Evolutionary conservation across 768 basidiomycete genomes (phyloP).

Genomic region (Suillus tomentosus): DNA sequence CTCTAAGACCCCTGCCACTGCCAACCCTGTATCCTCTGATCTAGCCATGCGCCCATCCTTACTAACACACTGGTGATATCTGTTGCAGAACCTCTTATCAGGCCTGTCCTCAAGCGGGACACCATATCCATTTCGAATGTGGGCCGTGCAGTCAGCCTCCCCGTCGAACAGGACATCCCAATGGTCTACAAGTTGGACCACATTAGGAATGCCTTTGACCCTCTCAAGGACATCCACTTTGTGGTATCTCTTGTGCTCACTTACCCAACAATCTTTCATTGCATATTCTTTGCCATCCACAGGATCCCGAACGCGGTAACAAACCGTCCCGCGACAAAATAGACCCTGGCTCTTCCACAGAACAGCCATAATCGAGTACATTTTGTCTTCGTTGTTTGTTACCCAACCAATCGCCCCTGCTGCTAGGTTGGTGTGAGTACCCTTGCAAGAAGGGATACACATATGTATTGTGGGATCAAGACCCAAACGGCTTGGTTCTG

Average conservation of each 20-base stretch:
- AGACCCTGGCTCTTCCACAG: neutral
- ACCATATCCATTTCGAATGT: neutral
- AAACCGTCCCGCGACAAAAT: neutral
- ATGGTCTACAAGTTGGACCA: neutral
- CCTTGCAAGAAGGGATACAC: neutral
- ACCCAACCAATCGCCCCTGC: neutral
- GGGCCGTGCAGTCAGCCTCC: neutral
- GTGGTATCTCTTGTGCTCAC: neutral
- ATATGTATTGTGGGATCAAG: neutral
- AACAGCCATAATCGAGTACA: neutral
- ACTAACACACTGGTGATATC: no score
- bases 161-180: neutral
- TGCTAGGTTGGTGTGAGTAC: neutral
- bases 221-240: neutral
- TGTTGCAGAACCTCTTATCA: neutral
- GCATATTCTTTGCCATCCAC: neutral
- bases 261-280: neutral
- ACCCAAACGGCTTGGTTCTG: neutral
- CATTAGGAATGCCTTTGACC: neutral
- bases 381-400: neutral
- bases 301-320: neutral
- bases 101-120: neutral
- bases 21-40: no score
- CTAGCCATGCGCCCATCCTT: no score
- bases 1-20: no score